Base-by-base conservation (phyloP, 2,329 filamentous ascomycete species). In the Stenocarpella maydis region DNA sequence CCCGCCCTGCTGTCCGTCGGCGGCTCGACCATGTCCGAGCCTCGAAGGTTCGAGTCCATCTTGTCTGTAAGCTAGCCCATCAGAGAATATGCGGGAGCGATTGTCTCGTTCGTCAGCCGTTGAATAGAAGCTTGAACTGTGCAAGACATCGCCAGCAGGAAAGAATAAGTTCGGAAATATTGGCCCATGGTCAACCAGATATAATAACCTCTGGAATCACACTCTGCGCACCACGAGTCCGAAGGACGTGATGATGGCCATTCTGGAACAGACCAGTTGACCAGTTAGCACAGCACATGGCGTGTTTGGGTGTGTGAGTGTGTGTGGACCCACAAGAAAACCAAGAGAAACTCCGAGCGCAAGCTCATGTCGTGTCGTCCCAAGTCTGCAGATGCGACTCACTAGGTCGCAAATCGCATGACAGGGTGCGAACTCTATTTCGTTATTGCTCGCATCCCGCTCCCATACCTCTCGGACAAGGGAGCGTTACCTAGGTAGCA, bases 261-360 rank as follows among this genome's bases (percentile, higher is more conserved):
- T 63, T 63, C 43, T 63, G 58, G 58, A 63, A 49, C 41, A 26
- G 28, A 34, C 19, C 12, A 49, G 31, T n/a, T n/a, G n/a, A n/a
- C n/a, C n/a, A n/a, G n/a, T n/a, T 34, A 34, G 43, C 58, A 28
- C 43, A 49, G 43, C 12, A 9, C 26, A 24, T 61, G 37, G 14
- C 19, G 55, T 61, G 41, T 37, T 37, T 37, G 34, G 6, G 34
- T 37, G 34, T 9, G 6, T 10, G 34, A 2, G 34, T 49, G n/a
- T 43, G 58, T 63, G 58, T 37, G 58, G 58, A 37, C 58, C 58
- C 58, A 63, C 58, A 34, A 24, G 43, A 63, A 14, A 63, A 63
- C 49, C 58, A 34, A 24, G 43, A 63, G n/a, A 63, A 63, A 63
- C 58, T 63, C 58, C 58, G 58, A 63, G 58, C 58, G 58, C 31